phyloP scores from a whole-genome alignment of 2,329 filamentous ascomycete species.

The Ambrosiella cleistominuta region DNA sequence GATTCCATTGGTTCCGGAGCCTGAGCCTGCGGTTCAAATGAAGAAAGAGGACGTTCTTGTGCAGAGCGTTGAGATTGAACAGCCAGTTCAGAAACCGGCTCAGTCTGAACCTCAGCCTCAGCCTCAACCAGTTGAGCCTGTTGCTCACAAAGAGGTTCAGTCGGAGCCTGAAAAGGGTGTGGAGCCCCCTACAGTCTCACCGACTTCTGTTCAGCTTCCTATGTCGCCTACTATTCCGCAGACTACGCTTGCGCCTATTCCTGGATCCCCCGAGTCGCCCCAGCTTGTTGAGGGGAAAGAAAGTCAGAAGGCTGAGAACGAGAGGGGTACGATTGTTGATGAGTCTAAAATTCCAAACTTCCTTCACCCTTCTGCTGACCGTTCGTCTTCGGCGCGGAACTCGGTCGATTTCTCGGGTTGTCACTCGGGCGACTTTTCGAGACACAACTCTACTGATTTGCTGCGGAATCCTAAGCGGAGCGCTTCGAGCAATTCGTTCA shows the following conservation, averaged over 20 bases:
- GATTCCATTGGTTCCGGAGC: neutral
- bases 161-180: neutral
- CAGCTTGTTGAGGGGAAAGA: neutral
- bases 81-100: neutral
- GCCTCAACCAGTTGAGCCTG: neutral
- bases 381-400: neutral
- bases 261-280: constrained; percentile 10
- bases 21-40: neutral
- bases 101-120: neutral
- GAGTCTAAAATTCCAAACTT: neutral
- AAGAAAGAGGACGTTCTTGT: neutral
- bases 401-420: neutral
- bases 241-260: constrained; percentile 5
- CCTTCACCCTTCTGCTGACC: neutral
- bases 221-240: neutral
- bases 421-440: constrained; percentile 2
- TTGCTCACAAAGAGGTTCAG: neutral
- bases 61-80: neutral
- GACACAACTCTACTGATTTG: constrained; percentile 2
- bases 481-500: constrained; percentile 3
- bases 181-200: neutral
- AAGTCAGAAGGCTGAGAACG: neutral
- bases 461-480: constrained; percentile 1
- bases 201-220: neutral
- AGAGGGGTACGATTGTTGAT: neutral